A percentile compares a stretch with the other conserved stretches of the same genome.
Conservation (phyloP, 2,329 filamentous ascomycete genomes). For the Periglandula ipomoeae region DNA sequence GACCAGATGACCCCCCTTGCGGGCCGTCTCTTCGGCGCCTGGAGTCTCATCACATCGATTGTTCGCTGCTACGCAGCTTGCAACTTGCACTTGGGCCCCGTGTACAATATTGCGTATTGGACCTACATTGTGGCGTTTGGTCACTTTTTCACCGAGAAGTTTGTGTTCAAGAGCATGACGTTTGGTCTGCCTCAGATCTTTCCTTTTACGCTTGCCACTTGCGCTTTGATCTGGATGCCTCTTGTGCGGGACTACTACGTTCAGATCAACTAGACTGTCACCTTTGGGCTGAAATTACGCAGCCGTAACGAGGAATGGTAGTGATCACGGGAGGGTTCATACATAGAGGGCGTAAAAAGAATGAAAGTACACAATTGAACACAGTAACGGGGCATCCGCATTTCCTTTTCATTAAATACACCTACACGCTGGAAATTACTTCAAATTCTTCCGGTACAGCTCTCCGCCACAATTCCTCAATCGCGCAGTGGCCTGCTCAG, state of each 20-base stretch:
- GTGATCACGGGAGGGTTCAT: background rate
- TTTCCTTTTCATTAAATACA: background rate
- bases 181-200: slow-evolving; percentile 49
- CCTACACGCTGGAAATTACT: slow-evolving; percentile 6
- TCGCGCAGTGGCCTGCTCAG: slow-evolving; percentile 80
- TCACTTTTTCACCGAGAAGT: slow-evolving; percentile 75
- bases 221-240: slow-evolving; percentile 51
- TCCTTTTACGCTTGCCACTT: slow-evolving; percentile 42
- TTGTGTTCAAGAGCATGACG: slow-evolving; percentile 66
- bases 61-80: slow-evolving; percentile 79
- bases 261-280: slow-evolving; percentile 21
- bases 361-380: no score
- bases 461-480: slow-evolving; percentile 70
- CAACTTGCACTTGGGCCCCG: slow-evolving; percentile 59
- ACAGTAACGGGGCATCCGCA: background rate
- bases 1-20: slow-evolving; percentile 66
- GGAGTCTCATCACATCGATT: slow-evolving; percentile 71
- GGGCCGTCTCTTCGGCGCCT: slow-evolving; percentile 76
- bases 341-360: background rate
- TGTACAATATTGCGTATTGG: slow-evolving; percentile 75
- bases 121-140: slow-evolving; percentile 70
- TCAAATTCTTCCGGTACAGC: slow-evolving; percentile 63
- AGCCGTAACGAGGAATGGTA: background rate
- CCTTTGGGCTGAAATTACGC: background rate
- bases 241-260: slow-evolving; percentile 65